These are phyloP conservation scores for Mycena amicta DNA, from an alignment of 768 basidiomycete species.

Conservation along the genomic window DNA sequence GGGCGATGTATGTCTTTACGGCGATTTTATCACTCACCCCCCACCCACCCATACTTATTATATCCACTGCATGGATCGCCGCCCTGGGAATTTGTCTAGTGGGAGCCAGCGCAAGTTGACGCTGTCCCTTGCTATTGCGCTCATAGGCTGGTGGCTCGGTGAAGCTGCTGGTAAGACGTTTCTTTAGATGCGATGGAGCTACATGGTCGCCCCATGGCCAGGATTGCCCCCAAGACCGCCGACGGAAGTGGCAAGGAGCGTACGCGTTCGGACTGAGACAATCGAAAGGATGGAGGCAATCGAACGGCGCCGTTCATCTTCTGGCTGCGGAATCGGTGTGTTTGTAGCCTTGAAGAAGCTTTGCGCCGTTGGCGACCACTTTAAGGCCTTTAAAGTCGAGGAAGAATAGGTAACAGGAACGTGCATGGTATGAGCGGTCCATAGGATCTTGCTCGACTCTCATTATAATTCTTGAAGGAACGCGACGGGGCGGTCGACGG, in stretches of 20 bases:
- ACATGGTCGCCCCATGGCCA: not conserved
- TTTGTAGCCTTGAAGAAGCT: not conserved
- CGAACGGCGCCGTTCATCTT: conserved; percentile 9
- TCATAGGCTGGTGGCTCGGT: not conserved
- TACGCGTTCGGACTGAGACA: not conserved
- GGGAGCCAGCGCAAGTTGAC: not conserved
- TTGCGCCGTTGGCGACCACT: not conserved
- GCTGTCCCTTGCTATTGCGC: not conserved
- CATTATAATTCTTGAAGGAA: too few species aligned
- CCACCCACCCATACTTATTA: too few species aligned
- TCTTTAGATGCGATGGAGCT: not conserved
- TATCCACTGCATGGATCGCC: too few species aligned
- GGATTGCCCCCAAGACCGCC: not conserved
- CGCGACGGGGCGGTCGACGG: too few species aligned
- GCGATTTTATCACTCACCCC: too few species aligned
- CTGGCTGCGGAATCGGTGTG: not conserved
- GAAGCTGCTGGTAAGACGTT: not conserved
- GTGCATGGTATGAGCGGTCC: too few species aligned
- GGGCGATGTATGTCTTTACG: too few species aligned
- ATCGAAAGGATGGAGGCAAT: conserved; percentile 4
- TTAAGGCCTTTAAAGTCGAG: not conserved
- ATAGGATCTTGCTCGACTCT: too few species aligned
- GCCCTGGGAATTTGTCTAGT: too few species aligned
- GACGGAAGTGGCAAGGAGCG: not conserved
- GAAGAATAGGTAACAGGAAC: too few species aligned